Conservation (phyloP, 805 yeast genomes). For the Nakazawaea wickerhamii region DNA sequence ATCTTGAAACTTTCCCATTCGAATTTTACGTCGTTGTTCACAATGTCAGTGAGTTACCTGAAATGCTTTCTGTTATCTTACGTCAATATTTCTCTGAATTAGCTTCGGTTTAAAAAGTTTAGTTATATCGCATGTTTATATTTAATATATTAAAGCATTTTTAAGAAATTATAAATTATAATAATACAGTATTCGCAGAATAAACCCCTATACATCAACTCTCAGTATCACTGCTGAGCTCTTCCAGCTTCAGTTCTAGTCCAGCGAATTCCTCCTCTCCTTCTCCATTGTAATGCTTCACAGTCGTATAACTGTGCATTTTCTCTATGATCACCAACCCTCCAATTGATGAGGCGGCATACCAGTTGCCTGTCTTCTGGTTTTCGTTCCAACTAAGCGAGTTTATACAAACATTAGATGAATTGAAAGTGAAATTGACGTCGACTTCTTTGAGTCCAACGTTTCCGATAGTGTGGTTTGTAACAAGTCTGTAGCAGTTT, state of each 20-base stretch:
- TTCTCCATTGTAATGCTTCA: conserved; percentile 3
- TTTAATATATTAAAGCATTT: too few relatives aligned
- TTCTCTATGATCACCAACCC: conserved; percentile 47
- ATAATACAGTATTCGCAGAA: background rate
- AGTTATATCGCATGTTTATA: too few relatives aligned
- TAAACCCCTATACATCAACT: too few relatives aligned
- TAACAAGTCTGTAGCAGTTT: conserved; percentile 36
- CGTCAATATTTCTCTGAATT: conserved; percentile 87
- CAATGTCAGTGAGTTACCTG: conserved; percentile 84
- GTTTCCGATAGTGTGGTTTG: conserved; percentile 30
- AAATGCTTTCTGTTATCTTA: conserved; percentile 80
- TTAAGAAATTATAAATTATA: too few relatives aligned
- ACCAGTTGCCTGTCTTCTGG: conserved; percentile 37
- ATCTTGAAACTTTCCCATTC: conserved; percentile 92
- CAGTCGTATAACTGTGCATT: conserved; percentile 14
- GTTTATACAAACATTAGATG: conserved; percentile 46
- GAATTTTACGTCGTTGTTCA: conserved; percentile 94
- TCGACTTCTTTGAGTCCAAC: conserved; percentile 24
- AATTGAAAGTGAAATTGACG: conserved; percentile 34
- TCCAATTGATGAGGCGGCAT: conserved; percentile 44
- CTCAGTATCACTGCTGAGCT: background rate
- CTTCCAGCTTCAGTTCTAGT: background rate
- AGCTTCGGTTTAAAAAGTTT: conserved; percentile 24
- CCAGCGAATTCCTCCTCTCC: background rate
- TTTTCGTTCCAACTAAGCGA: conserved; percentile 56